Evolutionary conservation across 805 yeast genomes (phyloP).

Genomic region (Ogataea methylovora): DNA sequence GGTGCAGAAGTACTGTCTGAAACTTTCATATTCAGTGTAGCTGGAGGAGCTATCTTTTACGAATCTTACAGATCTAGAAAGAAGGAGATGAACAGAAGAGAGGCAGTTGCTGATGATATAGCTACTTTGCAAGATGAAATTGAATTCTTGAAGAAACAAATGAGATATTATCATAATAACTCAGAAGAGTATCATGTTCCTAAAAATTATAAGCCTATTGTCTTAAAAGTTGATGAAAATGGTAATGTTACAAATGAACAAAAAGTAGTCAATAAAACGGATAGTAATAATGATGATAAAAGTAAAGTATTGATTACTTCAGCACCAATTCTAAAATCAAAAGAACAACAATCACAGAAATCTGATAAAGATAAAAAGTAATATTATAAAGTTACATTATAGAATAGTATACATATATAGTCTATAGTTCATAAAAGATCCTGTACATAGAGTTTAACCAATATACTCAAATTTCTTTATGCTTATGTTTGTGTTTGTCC

Average conservation of each 20-base stretch:
- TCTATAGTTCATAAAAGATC: not conserved
- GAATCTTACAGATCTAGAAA: slow-evolving; percentile 63
- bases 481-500: slow-evolving; percentile 1
- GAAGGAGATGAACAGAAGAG: slow-evolving; percentile 56
- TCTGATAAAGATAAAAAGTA: no score
- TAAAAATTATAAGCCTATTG: slow-evolving; percentile 35
- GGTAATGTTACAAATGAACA: slow-evolving; percentile 7
- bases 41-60: slow-evolving; percentile 65
- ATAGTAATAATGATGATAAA: no score
- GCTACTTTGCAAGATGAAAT: slow-evolving; percentile 64
- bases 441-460: not conserved
- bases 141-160: slow-evolving; percentile 42
- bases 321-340: no score
- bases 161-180: slow-evolving; percentile 30
- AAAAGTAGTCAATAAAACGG: no score
- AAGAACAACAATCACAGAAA: no score
- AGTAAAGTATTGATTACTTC: no score
- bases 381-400: no score
- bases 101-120: slow-evolving; percentile 66
- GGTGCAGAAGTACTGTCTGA: slow-evolving; percentile 80
- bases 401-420: no score
- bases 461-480: not conserved
- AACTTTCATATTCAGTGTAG: slow-evolving; percentile 69
- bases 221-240: slow-evolving; percentile 29
- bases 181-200: slow-evolving; percentile 41